Conservation (phyloP, 805 yeast species). For the Lachancea nothofagi region DNA sequence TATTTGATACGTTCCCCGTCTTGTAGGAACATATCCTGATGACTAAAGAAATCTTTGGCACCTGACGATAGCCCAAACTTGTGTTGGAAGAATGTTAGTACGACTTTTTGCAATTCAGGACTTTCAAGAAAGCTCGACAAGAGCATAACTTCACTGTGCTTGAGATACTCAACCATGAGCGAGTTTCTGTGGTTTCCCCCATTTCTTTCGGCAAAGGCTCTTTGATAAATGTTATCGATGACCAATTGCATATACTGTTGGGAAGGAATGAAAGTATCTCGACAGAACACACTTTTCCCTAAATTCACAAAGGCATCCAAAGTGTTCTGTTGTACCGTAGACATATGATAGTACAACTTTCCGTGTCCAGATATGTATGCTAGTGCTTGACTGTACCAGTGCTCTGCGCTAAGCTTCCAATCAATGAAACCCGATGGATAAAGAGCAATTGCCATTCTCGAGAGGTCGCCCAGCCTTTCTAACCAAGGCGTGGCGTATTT, state of each 20-base stretch:
- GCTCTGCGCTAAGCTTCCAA: slow-evolving; percentile 79
- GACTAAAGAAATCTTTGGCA: slow-evolving; percentile 56
- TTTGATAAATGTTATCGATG: slow-evolving; percentile 66
- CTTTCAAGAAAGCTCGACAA: slow-evolving; percentile 52
- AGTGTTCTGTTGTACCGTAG: slow-evolving; percentile 69
- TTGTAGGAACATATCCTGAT: slow-evolving; percentile 37
- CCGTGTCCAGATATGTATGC: slow-evolving; percentile 77
- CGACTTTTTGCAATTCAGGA: slow-evolving; percentile 52
- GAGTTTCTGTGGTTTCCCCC: slow-evolving; percentile 28
- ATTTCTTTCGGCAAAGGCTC: slow-evolving; percentile 39
- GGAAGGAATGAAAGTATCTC: slow-evolving; percentile 81
- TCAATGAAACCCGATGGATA: slow-evolving; percentile 76
- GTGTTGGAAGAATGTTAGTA: slow-evolving; percentile 57
- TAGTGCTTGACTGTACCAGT: slow-evolving; percentile 76
- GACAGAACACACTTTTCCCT: slow-evolving; percentile 72
- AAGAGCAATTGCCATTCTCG: slow-evolving; percentile 82
- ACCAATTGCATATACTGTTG: slow-evolving; percentile 71
- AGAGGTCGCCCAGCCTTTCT: slow-evolving; percentile 79
- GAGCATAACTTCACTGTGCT: slow-evolving; percentile 62
- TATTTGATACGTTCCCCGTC: slow-evolving; percentile 43
- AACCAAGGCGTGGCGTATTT: slow-evolving; percentile 50
- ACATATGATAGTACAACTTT: slow-evolving; percentile 78
- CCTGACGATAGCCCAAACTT: slow-evolving; percentile 60
- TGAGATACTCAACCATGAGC: slow-evolving; percentile 33
- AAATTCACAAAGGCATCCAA: slow-evolving; percentile 73